These are phyloP conservation scores for Suhomyces vadensis DNA, from an alignment of 805 yeast genomes.

Conservation along the genomic window DNA sequence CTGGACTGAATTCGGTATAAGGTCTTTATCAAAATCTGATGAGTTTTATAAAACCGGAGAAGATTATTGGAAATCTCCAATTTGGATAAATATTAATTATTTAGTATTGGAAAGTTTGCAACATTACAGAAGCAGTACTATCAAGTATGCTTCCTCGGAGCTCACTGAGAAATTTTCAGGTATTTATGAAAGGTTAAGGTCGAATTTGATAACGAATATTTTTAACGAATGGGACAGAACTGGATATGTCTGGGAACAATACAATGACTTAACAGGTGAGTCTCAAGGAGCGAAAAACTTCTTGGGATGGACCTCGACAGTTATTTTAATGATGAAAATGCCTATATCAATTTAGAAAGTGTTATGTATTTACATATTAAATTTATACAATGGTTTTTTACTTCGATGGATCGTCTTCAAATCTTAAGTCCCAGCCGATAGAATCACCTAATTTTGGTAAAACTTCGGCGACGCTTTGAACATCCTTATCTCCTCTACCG, in stretches of 20 bases:
- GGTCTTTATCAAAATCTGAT: slow-evolving; percentile 75
- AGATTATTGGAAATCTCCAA: slow-evolving; percentile 93
- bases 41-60: slow-evolving; percentile 72
- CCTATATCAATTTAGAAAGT: slow-evolving; percentile 44
- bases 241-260: slow-evolving; percentile 90
- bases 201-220: slow-evolving; percentile 67
- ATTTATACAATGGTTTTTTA: slow-evolving; percentile 10
- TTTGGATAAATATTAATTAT: slow-evolving; percentile 92
- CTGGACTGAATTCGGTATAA: slow-evolving; percentile 77
- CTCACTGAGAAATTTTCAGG: slow-evolving; percentile 37
- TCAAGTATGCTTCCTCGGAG: slow-evolving; percentile 26
- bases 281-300: slow-evolving; percentile 86
- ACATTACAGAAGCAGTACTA: slow-evolving; percentile 47
- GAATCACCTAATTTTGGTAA: slow-evolving; percentile 86
- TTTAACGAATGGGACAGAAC: slow-evolving; percentile 68
- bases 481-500: slow-evolving; percentile 99
- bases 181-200: slow-evolving; percentile 60
- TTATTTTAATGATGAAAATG: slow-evolving; percentile 80
- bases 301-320: slow-evolving; percentile 91
- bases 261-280: slow-evolving; percentile 71
- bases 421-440: slow-evolving; percentile 96
- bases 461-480: slow-evolving; percentile 93
- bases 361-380: not conserved
- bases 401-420: slow-evolving; percentile 55
- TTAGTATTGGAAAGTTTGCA: slow-evolving; percentile 69